Evolutionary conservation across 495 filamentous ascomycete species (phyloP).

Genomic region (Immersiella caudata): DNA sequence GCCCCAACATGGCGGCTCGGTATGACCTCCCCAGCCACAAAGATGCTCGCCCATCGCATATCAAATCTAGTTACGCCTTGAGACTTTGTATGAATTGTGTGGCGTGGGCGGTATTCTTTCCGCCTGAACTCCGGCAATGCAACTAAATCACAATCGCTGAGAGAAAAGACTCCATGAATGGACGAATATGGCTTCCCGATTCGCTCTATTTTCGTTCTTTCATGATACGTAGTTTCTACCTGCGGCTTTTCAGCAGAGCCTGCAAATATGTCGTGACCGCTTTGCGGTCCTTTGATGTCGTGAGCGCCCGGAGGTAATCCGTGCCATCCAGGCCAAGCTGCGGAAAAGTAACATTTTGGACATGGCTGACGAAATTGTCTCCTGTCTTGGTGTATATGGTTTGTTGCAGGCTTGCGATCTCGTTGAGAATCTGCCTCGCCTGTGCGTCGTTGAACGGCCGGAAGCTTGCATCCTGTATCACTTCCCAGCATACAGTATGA

Average conservation of each 20-base stretch:
- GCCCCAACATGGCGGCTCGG: background rate
- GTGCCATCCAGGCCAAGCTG: conserved; percentile 49
- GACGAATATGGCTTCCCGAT: background rate
- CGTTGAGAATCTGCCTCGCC: conserved; percentile 77
- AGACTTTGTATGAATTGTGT: background rate
- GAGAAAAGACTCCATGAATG: background rate
- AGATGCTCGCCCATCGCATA: background rate
- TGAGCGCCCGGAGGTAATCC: conserved; percentile 54
- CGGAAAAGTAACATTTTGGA: conserved; percentile 54
- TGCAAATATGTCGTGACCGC: conserved; percentile 53
- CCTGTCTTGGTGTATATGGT: conserved; percentile 87
- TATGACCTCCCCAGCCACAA: background rate
- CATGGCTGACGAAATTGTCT: conserved; percentile 52
- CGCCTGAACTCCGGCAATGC: conserved; percentile 12
- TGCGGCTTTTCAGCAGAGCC: conserved; percentile 40
- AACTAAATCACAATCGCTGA: background rate
- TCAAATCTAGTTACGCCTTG: background rate
- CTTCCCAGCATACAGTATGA: conserved; percentile 83
- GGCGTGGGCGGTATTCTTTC: conserved; percentile 3
- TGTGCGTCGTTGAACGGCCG: conserved; percentile 77
- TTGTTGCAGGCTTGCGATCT: conserved; percentile 82
- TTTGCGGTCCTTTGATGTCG: conserved; percentile 52
- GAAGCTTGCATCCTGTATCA: conserved; percentile 75
- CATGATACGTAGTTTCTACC: background rate
- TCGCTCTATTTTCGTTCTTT: background rate